phyloP scores from a whole-genome alignment of 345 rosid genomes.

The Garcia nutans region DNA sequence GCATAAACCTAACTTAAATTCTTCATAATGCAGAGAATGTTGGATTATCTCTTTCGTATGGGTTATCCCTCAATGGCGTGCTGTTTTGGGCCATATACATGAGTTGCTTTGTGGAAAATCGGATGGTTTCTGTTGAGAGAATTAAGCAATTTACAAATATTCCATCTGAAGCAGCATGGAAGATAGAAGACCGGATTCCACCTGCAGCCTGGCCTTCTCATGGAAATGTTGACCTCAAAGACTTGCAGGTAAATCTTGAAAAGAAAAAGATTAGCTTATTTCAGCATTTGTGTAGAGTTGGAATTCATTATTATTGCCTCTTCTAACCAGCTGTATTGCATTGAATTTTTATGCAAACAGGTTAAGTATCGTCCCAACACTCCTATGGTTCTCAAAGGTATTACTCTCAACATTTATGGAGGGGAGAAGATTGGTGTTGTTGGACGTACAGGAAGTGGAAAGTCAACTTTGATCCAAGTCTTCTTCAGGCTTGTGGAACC shows the following conservation, averaged over 20 bases:
- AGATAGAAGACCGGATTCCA: conserved; percentile 51
- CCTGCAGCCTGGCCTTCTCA: conserved; percentile 74
- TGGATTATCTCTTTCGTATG: conserved; percentile 88
- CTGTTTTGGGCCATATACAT: conserved; percentile 72
- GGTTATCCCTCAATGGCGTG: conserved; percentile 77
- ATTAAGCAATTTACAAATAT: conserved; percentile 83
- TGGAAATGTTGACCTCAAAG: conserved; percentile 70
- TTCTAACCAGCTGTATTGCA: not conserved
- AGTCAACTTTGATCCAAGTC: conserved; percentile 87
- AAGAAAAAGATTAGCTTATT: not conserved
- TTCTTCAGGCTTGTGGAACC: conserved; percentile 92
- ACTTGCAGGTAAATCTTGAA: conserved; percentile 61
- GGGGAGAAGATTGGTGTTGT: conserved; percentile 93
- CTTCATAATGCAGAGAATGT: conserved; percentile 58
- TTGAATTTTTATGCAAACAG: conserved; percentile 36
- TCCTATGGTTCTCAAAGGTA: conserved; percentile 84
- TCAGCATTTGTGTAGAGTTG: not conserved
- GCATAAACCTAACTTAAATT: conserved; percentile 10
- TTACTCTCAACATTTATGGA: conserved; percentile 66
- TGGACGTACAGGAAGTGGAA: conserved; percentile 96
- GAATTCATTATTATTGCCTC: not conserved
- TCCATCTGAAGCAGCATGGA: conserved; percentile 78
- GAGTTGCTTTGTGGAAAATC: conserved; percentile 90
- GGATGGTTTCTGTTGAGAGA: conserved; percentile 94
- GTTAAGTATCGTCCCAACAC: conserved; percentile 87